phyloP scores from a whole-genome alignment of 345 rosid species.

The Populus tremula region DNA sequence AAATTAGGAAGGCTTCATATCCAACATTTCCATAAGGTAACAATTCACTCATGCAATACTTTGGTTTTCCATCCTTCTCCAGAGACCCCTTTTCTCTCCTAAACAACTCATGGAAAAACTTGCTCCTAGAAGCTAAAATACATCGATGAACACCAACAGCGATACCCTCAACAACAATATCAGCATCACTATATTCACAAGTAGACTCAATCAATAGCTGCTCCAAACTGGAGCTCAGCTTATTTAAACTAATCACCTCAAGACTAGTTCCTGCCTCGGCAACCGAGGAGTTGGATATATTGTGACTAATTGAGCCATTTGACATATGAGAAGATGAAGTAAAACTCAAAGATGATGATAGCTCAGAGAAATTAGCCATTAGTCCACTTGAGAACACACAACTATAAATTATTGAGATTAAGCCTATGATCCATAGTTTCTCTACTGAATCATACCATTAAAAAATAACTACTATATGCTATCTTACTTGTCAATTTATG shows the following conservation, averaged over 20 bases:
- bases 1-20: conserved; percentile 65
- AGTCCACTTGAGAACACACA: not conserved
- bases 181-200: conserved; percentile 77
- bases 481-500: not conserved
- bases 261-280: conserved; percentile 43
- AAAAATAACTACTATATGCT: not conserved
- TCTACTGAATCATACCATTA: not conserved
- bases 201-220: conserved; percentile 54
- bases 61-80: conserved; percentile 56
- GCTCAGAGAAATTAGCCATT: conserved; percentile 71
- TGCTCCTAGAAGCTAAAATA: conserved; percentile 79
- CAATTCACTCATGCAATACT: conserved; percentile 48
- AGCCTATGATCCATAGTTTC: conserved; percentile 5
- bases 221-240: conserved; percentile 77
- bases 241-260: conserved; percentile 60
- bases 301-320: conserved; percentile 40
- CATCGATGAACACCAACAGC: conserved; percentile 79
- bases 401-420: not conserved
- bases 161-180: conserved; percentile 52
- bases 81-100: conserved; percentile 38
- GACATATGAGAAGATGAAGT: conserved; percentile 61
- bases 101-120: conserved; percentile 67
- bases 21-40: conserved; percentile 73
- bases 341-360: conserved; percentile 76
- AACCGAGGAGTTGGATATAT: conserved; percentile 27